phyloP scores from a whole-genome alignment of 305 asterid species.

The Fraxinus baroniana region DNA sequence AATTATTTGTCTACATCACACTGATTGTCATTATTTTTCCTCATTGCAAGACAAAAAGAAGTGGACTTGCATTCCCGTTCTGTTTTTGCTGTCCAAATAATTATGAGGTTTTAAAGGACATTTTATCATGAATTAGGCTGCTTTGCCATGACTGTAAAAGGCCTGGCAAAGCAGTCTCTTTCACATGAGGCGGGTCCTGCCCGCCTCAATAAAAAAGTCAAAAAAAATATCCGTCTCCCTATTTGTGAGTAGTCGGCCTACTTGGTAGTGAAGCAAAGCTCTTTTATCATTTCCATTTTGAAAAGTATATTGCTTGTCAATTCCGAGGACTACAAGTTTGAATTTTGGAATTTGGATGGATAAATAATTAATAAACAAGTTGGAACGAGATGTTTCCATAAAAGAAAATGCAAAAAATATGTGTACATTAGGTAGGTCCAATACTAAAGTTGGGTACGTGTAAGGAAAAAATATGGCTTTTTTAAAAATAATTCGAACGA shows the following conservation, averaged over 20 bases:
- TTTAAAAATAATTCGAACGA: background rate
- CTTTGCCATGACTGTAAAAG: too few relatives aligned
- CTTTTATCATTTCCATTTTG: background rate
- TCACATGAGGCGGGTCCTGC: too few relatives aligned
- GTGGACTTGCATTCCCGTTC: background rate
- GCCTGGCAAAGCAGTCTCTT: too few relatives aligned
- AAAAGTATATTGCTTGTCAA: background rate
- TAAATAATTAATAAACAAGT: background rate
- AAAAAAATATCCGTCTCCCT: too few relatives aligned
- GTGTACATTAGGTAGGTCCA: background rate
- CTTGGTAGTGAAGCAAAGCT: too few relatives aligned
- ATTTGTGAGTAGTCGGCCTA: too few relatives aligned
- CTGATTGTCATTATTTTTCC: background rate
- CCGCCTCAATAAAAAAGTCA: too few relatives aligned
- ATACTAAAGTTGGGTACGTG: background rate
- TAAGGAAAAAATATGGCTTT: background rate
- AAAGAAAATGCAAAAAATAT: background rate
- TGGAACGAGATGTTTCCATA: background rate
- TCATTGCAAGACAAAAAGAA: background rate
- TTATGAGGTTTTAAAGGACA: background rate
- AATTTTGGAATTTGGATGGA: background rate
- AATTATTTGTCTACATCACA: background rate
- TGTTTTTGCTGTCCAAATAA: background rate
- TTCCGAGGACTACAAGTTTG: background rate
- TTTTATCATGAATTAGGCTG: too few relatives aligned